Evolutionary conservation across 2,329 filamentous ascomycete species (phyloP), one percentile per base, ranked within the genome.

Genomic region (Aspergillus tanneri): DNA sequence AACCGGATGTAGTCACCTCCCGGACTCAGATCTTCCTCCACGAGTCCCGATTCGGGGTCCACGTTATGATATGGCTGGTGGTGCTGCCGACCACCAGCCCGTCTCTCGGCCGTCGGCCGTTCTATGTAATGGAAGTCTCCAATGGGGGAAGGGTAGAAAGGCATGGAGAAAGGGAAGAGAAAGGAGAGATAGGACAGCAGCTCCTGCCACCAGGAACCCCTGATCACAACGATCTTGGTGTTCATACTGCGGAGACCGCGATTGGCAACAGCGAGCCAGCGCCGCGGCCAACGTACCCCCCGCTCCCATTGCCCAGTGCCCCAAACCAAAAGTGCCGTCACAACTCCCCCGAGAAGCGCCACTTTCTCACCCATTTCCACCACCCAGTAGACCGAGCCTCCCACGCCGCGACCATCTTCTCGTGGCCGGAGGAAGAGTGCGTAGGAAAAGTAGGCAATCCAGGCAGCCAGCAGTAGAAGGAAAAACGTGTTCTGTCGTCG

Each of bases 291-390:
- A 54, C 91, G 83, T 46, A 99, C 86, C 24, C 93, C 93, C 47
- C 92, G 83, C 64, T 97, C 92, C 88, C 92, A 99, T 69, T 96
- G 91, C 22, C 93, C 93, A 0, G 92, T 96, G 12, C 85, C 91
- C 89, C 91, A 96, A 57, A 97, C 86, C 27, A 99, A 77, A 35
- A 90, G 79, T 27, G 83, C 87, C 0, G 91, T 96, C 50, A 96
- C 86, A 50, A 95, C 80, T 38, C 93, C 93, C 19, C 90, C 90
- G 71, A 95, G 88, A 64, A 96, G 87, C 62, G 88, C 92, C 44
- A 99, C 83, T 69, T 93, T 95, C 72, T 97, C 89, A 6, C 82
- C 82, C 66, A 88, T 88, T 63, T 97, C 92, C 3, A 97, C 82
- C 22, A 95, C 85, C 92, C 92, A 97, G 77, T 99, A 99, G 44